Conservation (phyloP, 2,329 filamentous ascomycete genomes). For the Colletotrichum neosansevieriae region DNA sequence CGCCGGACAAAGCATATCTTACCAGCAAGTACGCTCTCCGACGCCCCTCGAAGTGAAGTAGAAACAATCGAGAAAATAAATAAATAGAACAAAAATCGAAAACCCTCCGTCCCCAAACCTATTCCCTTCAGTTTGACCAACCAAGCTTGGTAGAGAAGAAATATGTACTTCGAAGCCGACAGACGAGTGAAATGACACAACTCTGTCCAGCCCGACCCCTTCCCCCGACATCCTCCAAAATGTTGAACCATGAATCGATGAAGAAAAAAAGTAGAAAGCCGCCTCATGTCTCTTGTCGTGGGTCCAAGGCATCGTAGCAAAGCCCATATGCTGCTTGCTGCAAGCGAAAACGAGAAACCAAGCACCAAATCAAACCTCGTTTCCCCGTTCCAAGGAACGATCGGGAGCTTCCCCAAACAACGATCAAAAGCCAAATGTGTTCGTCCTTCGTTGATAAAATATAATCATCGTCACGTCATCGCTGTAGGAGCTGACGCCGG, state of each 20-base stretch:
- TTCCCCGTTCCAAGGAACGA: neutral
- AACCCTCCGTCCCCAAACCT: neutral
- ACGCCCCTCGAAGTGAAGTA: conserved; percentile 21
- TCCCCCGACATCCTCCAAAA: neutral
- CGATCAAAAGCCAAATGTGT: neutral
- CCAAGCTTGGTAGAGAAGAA: neutral
- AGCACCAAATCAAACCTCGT: neutral
- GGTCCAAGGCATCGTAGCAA: conserved; percentile 40
- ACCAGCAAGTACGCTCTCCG: conserved; percentile 39
- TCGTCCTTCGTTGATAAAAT: conserved; percentile 13
- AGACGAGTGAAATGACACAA: neutral
- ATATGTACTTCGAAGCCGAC: conserved; percentile 32
- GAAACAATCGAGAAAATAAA: neutral
- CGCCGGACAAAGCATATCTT: conserved; percentile 31
- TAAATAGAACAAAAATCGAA: neutral
- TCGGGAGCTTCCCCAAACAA: neutral
- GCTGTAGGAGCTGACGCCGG: neutral
- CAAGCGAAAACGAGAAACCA: conserved; percentile 12
- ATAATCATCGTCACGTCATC: conserved; percentile 29
- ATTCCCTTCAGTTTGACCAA: neutral
- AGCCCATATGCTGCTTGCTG: conserved; percentile 37
- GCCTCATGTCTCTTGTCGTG: conserved; percentile 38
- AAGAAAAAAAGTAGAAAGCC: conserved; percentile 34
- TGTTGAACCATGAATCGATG: neutral
- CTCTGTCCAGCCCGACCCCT: neutral